Percentiles rank a stretch among this genome's conserved stretches.
These are phyloP conservation scores for Boletus sensibilis DNA, from an alignment of 768 basidiomycete species.

Conservation along the genomic window DNA sequence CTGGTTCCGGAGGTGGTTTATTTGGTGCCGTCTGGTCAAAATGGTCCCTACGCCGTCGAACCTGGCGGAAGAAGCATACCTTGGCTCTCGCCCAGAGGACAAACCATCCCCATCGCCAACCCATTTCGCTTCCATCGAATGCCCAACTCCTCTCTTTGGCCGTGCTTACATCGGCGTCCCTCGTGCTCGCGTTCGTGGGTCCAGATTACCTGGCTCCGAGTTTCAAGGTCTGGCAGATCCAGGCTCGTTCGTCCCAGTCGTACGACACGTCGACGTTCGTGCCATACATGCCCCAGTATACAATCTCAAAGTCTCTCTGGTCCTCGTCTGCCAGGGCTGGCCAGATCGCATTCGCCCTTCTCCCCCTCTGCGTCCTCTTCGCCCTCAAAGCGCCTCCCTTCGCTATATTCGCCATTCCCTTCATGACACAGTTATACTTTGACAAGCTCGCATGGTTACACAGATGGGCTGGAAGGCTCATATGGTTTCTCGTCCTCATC, in stretches of 20 bases:
- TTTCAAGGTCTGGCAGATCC: slow-evolving; percentile 45
- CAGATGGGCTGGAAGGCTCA: slow-evolving; percentile 66
- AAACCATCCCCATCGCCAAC: slow-evolving; percentile 40
- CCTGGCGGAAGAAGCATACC: slow-evolving; percentile 52
- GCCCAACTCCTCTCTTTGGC: slow-evolving; percentile 54
- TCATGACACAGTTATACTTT: slow-evolving; percentile 62
- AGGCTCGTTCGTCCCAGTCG: slow-evolving; percentile 21
- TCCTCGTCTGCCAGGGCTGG: slow-evolving; percentile 65
- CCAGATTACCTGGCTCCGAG: slow-evolving; percentile 65
- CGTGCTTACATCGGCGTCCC: slow-evolving; percentile 42
- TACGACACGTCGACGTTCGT: slow-evolving; percentile 35
- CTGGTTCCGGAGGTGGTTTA: slow-evolving; percentile 40
- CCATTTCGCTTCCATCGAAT: slow-evolving; percentile 57
- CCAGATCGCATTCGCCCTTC: slow-evolving; percentile 66
- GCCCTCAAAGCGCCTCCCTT: slow-evolving; percentile 72
- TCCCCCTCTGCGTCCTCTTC: slow-evolving; percentile 68
- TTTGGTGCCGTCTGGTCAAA: slow-evolving; percentile 56
- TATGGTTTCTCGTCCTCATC: slow-evolving; percentile 59
- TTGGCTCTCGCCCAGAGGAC: slow-evolving; percentile 34
- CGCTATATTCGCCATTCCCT: slow-evolving; percentile 64
- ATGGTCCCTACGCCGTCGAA: slow-evolving; percentile 56
- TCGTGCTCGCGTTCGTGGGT: slow-evolving; percentile 55
- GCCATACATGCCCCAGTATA: slow-evolving; percentile 50
- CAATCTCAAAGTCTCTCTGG: slow-evolving; percentile 71
- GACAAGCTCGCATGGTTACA: slow-evolving; percentile 76